Conservation (phyloP, 345 rosid species). For the Pistacia integerrima region DNA sequence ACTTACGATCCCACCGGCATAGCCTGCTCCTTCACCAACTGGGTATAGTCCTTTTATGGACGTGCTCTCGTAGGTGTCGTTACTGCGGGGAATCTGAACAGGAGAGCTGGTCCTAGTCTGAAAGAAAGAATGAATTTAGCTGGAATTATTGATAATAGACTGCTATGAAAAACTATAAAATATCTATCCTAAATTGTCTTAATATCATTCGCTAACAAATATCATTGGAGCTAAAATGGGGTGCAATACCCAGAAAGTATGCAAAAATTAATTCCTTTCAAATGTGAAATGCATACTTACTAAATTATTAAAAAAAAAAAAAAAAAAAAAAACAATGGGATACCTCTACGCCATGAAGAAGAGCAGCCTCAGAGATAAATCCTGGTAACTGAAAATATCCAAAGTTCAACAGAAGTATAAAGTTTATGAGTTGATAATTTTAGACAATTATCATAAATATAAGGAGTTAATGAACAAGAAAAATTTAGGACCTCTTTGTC, state of each 20-base stretch:
- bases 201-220: background rate
- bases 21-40: slow-evolving; percentile 98
- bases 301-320: background rate
- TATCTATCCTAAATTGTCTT: background rate
- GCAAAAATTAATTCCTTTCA: background rate
- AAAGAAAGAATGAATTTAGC: slow-evolving; percentile 18
- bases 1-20: slow-evolving; percentile 97
- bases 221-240: background rate
- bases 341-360: slow-evolving; percentile 99
- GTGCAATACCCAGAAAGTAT: background rate
- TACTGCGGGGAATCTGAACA: slow-evolving; percentile 65
- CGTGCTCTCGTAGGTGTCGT: slow-evolving; percentile 73
- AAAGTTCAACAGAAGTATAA: slow-evolving; percentile 15
- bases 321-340: slow-evolving; percentile 1
- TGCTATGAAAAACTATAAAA: background rate
- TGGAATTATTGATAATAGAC: background rate
- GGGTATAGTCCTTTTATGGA: slow-evolving; percentile 86
- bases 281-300: background rate
- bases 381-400: slow-evolving; percentile 75
- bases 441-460: background rate
- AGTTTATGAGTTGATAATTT: slow-evolving; percentile 9
- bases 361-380: slow-evolving; percentile 79
- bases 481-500: slow-evolving; percentile 65
- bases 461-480: background rate
- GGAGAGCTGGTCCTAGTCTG: slow-evolving; percentile 97